Conservation (phyloP, 306 rosid genomes). For the Psophocarpus tetragonolobus region DNA sequence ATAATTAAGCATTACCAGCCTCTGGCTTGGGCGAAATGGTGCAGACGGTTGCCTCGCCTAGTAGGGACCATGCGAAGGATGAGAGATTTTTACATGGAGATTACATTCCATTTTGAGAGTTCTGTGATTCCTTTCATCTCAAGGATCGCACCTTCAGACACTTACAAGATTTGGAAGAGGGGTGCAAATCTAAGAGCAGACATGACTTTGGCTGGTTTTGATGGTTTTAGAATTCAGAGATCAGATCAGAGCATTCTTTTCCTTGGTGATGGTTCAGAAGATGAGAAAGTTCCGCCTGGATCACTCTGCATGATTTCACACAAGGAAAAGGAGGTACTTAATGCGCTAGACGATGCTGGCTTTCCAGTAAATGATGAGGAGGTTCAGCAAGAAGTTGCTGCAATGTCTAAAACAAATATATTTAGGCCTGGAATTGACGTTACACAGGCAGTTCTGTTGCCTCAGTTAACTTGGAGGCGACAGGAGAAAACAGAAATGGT, state of each 20-base stretch:
- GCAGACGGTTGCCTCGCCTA: slow-evolving; percentile 95
- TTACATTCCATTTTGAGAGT: slow-evolving; percentile 95
- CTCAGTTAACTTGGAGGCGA: slow-evolving; percentile 96
- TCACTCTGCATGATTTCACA: slow-evolving; percentile 96
- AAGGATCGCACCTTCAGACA: slow-evolving; percentile 96
- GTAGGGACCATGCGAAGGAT: slow-evolving; percentile 85
- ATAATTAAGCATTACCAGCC: slow-evolving; percentile 95
- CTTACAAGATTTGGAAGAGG: slow-evolving; percentile 96
- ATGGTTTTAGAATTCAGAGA: slow-evolving; percentile 94
- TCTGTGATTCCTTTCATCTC: slow-evolving; percentile 98
- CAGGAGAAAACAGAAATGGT: slow-evolving; percentile 90
- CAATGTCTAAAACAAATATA: slow-evolving; percentile 95
- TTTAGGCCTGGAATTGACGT: slow-evolving; percentile 97
- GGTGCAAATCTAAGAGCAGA: slow-evolving; percentile 98
- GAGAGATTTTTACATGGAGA: slow-evolving; percentile 99
- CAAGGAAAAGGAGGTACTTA: slow-evolving; percentile 88
- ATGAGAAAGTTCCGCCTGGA: slow-evolving; percentile 77
- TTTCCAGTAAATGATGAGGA: slow-evolving; percentile 88
- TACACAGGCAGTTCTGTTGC: slow-evolving; percentile 95
- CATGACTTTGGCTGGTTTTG: slow-evolving; percentile 98
- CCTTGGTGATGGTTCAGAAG: slow-evolving; percentile 92
- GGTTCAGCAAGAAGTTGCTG: slow-evolving; percentile 85
- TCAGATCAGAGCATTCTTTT: slow-evolving; percentile 91
- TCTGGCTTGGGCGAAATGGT: slow-evolving; percentile 99
- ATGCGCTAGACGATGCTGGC: slow-evolving; percentile 92